Conservation (phyloP, 75 land plant species). For the Chamaecyparis obtusa region DNA sequence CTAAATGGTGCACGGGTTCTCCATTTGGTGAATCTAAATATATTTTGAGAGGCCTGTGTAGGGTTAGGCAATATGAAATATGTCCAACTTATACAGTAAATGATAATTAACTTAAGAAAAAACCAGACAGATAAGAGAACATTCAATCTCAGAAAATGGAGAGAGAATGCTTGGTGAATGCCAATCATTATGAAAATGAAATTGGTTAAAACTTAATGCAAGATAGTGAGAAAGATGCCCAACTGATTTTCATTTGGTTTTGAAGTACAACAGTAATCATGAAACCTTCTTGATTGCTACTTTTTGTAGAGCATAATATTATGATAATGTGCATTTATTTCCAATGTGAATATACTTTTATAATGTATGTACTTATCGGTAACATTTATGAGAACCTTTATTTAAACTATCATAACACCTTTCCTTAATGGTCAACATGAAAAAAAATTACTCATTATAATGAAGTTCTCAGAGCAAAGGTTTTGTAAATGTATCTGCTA, state of each 20-base stretch:
- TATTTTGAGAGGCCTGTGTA: neutral
- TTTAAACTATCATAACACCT: neutral
- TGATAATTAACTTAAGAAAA: neutral
- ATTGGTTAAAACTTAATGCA: neutral
- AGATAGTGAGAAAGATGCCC: neutral
- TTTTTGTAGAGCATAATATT: neutral
- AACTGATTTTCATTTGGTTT: neutral
- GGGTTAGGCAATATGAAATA: neutral
- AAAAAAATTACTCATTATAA: neutral
- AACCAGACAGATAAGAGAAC: neutral
- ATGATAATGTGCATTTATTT: neutral
- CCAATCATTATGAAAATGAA: neutral
- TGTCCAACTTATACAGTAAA: neutral
- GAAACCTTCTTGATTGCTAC: neutral
- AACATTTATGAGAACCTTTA: neutral
- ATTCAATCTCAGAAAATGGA: neutral
- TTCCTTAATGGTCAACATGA: neutral
- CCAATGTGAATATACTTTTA: neutral
- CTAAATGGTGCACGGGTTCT: neutral
- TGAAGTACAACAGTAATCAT: neutral
- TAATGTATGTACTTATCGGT: neutral
- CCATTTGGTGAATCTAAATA: neutral
- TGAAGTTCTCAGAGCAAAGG: neutral
- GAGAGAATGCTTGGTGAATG: neutral
- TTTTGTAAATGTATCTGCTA: neutral